These are phyloP conservation scores for Colletotrichum aenigma DNA, from an alignment of 2,329 filamentous ascomycete species.

Conservation along the genomic window DNA sequence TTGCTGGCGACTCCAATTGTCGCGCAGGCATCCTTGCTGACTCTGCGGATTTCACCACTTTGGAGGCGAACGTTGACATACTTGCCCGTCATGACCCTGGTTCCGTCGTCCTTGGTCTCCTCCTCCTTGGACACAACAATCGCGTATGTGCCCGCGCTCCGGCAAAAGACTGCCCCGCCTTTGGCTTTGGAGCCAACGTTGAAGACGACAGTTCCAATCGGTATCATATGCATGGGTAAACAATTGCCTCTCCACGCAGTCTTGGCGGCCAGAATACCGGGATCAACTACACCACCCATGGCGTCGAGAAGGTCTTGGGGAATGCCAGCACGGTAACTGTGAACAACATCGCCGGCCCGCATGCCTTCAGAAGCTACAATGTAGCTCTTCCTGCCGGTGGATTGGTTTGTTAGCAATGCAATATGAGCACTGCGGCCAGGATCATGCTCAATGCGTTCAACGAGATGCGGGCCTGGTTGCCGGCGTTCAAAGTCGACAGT, in stretches of 20 bases:
- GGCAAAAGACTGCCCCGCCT: conserved; percentile 85
- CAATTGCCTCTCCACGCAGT: conserved; percentile 96
- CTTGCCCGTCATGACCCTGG: conserved; percentile 69
- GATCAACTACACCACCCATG: conserved; percentile 93
- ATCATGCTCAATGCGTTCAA: conserved; percentile 96
- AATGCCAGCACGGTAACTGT: conserved; percentile 91
- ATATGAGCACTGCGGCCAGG: conserved; percentile 93
- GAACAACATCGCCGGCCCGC: conserved; percentile 86
- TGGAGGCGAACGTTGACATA: conserved; percentile 87
- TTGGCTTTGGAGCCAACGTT: conserved; percentile 81
- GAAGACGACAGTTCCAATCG: conserved; percentile 90
- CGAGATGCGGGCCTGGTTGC: conserved; percentile 80
- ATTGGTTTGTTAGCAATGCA: conserved; percentile 78
- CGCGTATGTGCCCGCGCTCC: conserved; percentile 91
- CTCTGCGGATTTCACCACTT: conserved; percentile 89
- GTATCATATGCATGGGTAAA: conserved; percentile 93
- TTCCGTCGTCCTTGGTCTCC: conserved; percentile 64
- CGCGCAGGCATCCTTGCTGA: conserved; percentile 90
- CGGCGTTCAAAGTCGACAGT: conserved; percentile 87
- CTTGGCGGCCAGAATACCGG: conserved; percentile 92
- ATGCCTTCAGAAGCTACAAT: conserved; percentile 96
- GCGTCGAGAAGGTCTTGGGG: conserved; percentile 83
- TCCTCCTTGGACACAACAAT: conserved; percentile 90
- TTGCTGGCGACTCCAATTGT: conserved; percentile 97
- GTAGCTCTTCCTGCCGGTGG: conserved; percentile 80